phyloP scores from a whole-genome alignment of 2,329 filamentous ascomycete genomes.

The Arthrobotrys musiformis region DNA sequence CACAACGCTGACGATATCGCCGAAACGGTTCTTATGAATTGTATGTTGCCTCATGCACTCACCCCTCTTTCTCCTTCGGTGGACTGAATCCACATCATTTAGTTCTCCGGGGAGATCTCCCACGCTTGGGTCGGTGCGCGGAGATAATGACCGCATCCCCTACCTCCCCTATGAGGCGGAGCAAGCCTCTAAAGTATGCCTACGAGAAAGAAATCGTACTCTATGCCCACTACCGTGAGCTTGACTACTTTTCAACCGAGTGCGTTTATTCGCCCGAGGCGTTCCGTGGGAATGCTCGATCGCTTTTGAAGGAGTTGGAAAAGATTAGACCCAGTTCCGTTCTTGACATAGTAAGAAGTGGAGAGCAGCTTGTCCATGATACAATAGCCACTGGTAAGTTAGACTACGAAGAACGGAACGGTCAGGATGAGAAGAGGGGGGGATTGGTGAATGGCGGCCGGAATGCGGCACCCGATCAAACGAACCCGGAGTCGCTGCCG shows the following conservation, averaged over 20 bases:
- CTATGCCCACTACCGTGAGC: slow-evolving; percentile 94
- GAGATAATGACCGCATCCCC: slow-evolving; percentile 84
- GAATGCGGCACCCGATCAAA: background rate
- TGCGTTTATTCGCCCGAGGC: slow-evolving; percentile 98
- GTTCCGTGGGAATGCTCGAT: slow-evolving; percentile 89
- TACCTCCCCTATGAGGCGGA: slow-evolving; percentile 88
- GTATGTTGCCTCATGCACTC: slow-evolving; percentile 26
- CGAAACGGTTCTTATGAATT: slow-evolving; percentile 97
- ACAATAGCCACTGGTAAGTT: slow-evolving; percentile 69
- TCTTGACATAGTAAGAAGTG: slow-evolving; percentile 90
- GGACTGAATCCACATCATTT: background rate
- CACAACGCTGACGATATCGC: slow-evolving; percentile 98
- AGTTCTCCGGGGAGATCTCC: slow-evolving; percentile 85
- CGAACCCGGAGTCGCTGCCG: background rate
- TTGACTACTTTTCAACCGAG: slow-evolving; percentile 98
- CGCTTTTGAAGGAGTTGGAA: slow-evolving; percentile 93
- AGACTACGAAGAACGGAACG: background rate
- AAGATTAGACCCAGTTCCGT: slow-evolving; percentile 93
- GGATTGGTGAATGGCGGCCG: slow-evolving; percentile 58
- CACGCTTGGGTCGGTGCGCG: slow-evolving; percentile 85
- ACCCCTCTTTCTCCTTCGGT: background rate
- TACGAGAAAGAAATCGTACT: slow-evolving; percentile 99
- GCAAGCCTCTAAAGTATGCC: slow-evolving; percentile 96
- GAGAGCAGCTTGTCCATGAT: slow-evolving; percentile 94
- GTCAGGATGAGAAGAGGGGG: slow-evolving; percentile 52